Evolutionary conservation across 2,329 filamentous ascomycete genomes (phyloP).

Genomic region (Volutella citrinella): DNA sequence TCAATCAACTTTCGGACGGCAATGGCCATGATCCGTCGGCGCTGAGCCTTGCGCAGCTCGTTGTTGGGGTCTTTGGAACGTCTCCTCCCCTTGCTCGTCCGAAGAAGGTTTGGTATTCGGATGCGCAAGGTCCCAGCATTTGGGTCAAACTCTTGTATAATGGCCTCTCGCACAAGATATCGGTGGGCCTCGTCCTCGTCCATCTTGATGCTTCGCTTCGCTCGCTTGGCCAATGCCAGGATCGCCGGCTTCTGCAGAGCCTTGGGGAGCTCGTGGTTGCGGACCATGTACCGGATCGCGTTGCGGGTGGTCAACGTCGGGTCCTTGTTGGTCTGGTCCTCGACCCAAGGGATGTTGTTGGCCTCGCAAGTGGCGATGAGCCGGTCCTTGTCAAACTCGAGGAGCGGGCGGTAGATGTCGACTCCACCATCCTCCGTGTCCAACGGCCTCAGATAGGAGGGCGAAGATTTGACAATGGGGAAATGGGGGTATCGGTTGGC

Average conservation of each 20-base stretch:
- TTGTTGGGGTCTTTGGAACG: conserved; percentile 21
- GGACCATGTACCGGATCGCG: conserved; percentile 67
- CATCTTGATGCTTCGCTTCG: conserved; percentile 39
- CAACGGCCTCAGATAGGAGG: conserved; percentile 34
- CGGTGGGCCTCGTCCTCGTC: conserved; percentile 52
- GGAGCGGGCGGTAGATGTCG: conserved; percentile 64
- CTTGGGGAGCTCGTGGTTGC: conserved; percentile 58
- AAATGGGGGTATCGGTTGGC: conserved; percentile 27
- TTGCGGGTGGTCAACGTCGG: conserved; percentile 76
- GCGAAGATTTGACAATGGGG: conserved; percentile 12
- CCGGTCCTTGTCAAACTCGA: conserved; percentile 68
- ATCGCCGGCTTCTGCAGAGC: conserved; percentile 67
- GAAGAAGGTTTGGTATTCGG: conserved; percentile 35
- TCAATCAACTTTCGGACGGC: conserved; percentile 46
- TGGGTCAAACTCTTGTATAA: conserved; percentile 46
- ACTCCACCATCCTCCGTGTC: conserved; percentile 64
- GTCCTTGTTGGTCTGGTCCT: conserved; percentile 81
- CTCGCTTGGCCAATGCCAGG: conserved; percentile 55
- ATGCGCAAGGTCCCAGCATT: conserved; percentile 47
- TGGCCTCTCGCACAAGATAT: conserved; percentile 47
- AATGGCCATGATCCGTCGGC: conserved; percentile 43
- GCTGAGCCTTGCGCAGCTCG: conserved; percentile 29
- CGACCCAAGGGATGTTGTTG: conserved; percentile 71
- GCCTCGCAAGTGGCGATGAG: conserved; percentile 72
- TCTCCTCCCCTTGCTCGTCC: conserved; percentile 18